Conservation (phyloP, 106 monocot species). For the Acorus calamus region DNA sequence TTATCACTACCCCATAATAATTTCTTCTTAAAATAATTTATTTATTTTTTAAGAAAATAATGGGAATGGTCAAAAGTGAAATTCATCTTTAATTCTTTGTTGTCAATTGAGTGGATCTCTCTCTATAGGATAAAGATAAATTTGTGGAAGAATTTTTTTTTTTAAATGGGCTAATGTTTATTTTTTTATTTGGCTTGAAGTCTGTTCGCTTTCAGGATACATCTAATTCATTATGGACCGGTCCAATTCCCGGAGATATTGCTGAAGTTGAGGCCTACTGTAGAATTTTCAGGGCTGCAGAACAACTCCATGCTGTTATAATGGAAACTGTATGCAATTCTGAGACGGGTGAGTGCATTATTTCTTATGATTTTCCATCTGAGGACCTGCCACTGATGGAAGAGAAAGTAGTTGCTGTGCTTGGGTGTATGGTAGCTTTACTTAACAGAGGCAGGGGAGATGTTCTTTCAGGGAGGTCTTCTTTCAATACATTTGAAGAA, state of each 20-base stretch:
- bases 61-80: too few species aligned
- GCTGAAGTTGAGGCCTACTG: constrained; percentile 96
- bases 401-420: constrained; percentile 70
- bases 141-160: too few species aligned
- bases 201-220: constrained; percentile 43
- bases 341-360: constrained; percentile 81
- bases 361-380: constrained; percentile 52
- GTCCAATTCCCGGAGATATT: constrained; percentile 94
- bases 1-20: too few species aligned
- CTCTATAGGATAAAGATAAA: too few species aligned
- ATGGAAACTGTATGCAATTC: constrained; percentile 90
- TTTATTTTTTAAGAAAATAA: too few species aligned
- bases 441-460: constrained; percentile 70
- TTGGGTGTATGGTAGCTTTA: constrained; percentile 76
- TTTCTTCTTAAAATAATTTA: too few species aligned
- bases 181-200: constrained; percentile 17
- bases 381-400: constrained; percentile 65
- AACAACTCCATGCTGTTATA: constrained; percentile 66
- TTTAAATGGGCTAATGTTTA: too few species aligned
- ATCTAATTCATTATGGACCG: constrained; percentile 64
- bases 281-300: constrained; percentile 92
- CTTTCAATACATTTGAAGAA: constrained; percentile 39
- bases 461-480: constrained; percentile 76
- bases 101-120: too few species aligned
- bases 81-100: too few species aligned